phyloP scores from a whole-genome alignment of 2,329 filamentous ascomycete genomes.

The Clathrospora elynae region DNA sequence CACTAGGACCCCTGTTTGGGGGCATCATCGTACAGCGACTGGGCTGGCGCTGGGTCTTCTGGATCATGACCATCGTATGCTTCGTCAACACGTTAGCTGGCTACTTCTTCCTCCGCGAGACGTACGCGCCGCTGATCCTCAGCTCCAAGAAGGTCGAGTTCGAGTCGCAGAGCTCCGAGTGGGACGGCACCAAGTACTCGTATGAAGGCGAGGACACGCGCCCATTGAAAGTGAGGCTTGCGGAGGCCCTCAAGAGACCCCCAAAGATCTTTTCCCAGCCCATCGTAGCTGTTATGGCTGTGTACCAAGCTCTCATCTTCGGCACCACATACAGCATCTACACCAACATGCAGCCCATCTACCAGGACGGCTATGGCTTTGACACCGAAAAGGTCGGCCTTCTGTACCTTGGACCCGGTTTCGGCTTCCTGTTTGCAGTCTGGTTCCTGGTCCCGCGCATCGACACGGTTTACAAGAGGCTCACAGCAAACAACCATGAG shows the following conservation, averaged over 20 bases:
- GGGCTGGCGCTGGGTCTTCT: conserved; percentile 57
- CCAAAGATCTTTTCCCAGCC: conserved; percentile 53
- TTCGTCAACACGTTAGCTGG: conserved; percentile 50
- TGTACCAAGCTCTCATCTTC: conserved; percentile 55
- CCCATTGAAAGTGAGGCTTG: conserved; percentile 46
- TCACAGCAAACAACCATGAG: conserved; percentile 50
- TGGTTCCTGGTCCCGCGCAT: conserved; percentile 56
- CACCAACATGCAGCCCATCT: conserved; percentile 57
- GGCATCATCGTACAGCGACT: conserved; percentile 53
- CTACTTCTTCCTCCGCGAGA: conserved; percentile 53
- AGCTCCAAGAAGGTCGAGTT: conserved; percentile 41
- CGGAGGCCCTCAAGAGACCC: conserved; percentile 48
- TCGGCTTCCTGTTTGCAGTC: conserved; percentile 52
- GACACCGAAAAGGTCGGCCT: conserved; percentile 54
- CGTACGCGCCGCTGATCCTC: conserved; percentile 52
- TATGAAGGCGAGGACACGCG: conserved; percentile 52
- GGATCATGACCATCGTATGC: conserved; percentile 53
- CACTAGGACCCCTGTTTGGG: conserved; percentile 52
- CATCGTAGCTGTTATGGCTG: conserved; percentile 54
- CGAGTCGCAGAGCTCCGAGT: conserved; percentile 34
- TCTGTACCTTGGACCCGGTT: conserved; percentile 53
- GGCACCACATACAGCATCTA: conserved; percentile 56
- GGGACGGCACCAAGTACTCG: conserved; percentile 45
- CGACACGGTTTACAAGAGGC: conserved; percentile 54
- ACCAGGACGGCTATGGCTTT: conserved; percentile 52